Base-by-base conservation (phyloP, 2,329 filamentous ascomycete species). In the Dactylellina sp. region DNA sequence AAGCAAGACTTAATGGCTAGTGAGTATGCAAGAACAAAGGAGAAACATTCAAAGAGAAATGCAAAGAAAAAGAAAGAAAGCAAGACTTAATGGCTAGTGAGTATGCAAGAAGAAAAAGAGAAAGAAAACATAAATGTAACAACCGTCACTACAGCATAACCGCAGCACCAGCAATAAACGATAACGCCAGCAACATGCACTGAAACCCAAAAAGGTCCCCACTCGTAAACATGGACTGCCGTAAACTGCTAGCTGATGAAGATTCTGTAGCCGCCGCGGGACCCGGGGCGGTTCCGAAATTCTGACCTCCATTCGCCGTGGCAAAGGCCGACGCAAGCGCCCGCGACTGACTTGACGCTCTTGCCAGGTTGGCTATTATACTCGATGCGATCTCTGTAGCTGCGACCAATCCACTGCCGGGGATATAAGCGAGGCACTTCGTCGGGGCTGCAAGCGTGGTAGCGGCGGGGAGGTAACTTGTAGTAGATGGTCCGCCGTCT, bases 381-480 rank as follows among this genome's bases (percentile, higher is more conserved):
- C 60, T 46, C 3, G 24, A 28, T 5, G 49, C 60, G 20, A 63
- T 24, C 7, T 12, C 47, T 1, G 60, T 63, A 2, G 47, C 60
- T 1, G 28, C 35, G 1, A 64, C 60, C 16, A 64, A 20, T 9
- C 47, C 47, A 1, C 35, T 55, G 3, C 47, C 47, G 9, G n/a
- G 24, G n/a, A 64, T 14, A 28, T 55, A 24, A 11, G 49, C 47
- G 7, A 64, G 24, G 12, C 60, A 64, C 4, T 32, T 9, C 2
- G 60, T 63, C 6, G 60, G 60, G n/a, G 39, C 46, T 1, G 46
- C 7, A 24, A 63, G 44, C 4, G 46, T 55, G 9, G n/a, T 47
- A 12, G 60, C 47, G 11, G 53, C 12, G 0, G 60, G 47, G n/a
- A 9, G 18, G 24, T 32, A 44, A n/a, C 16, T 25, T n/a, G 20